Base-by-base conservation (phyloP, 139 green algal species). In the Astrephomene gubernaculifera region DNA sequence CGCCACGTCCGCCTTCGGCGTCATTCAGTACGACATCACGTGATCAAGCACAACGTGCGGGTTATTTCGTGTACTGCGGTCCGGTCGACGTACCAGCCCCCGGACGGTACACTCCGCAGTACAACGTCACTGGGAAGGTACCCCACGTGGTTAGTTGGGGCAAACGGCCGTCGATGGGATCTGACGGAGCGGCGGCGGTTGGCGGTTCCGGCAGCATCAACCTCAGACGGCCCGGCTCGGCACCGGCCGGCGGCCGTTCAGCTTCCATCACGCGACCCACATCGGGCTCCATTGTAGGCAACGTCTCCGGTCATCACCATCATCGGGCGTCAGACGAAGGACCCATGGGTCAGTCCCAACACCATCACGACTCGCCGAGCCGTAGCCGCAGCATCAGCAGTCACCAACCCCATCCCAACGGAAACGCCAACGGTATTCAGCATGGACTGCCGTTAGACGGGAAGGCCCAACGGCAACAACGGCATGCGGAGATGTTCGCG, bases 401-500 rank as follows among this genome's bases (percentile, higher is more conserved):
- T 27, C 63, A 75, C 24, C 17, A 6, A n/a, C 19, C 19, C 14
- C 41, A 2, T 24, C 38, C 68, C n/a, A n/a, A n/a, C n/a, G n/a
- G n/a, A n/a, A n/a, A n/a, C n/a, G n/a, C n/a, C n/a, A n/a, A n/a
- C n/a, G n/a, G n/a, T n/a, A n/a, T n/a, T n/a, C n/a, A n/a, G n/a
- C n/a, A n/a, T n/a, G n/a, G 19, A 14, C 38, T 75, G 27, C 52
- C 68, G 35, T 1, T 8, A 22, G 52, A 68, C 27, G 74, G 36
- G 54, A 5, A 19, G 29, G 24, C 60, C 10, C 76, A 64, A 41
- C 31, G 29, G 60, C 38, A 29, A 4, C 29, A 44, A 2, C 76
- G 76, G 4, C 76, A 83, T n/a, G 76, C 22, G 29, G 76, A 83
- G 39, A 39, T 85, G 64, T 85, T 85, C 24, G 44, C 27, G 64